These are phyloP conservation scores for Elongisporangium prolatum DNA, from an alignment of 352 stramenopile genomes.

Conservation along the genomic window DNA sequence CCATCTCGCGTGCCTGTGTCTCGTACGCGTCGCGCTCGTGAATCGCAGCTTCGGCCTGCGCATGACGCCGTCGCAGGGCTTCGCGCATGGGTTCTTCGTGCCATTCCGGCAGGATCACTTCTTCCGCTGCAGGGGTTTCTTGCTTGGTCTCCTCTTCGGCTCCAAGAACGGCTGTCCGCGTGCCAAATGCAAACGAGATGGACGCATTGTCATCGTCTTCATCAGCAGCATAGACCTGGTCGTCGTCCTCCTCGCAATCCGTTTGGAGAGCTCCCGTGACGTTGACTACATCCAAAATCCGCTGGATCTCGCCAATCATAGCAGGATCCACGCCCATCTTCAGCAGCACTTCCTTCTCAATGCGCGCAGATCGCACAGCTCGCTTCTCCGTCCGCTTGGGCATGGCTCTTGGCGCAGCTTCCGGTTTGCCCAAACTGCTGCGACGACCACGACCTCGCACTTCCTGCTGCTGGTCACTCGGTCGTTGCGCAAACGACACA, in stretches of 20 bases:
- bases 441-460: not conserved
- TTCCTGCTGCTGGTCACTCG: not conserved
- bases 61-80: constrained; percentile 49
- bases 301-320: constrained; percentile 72
- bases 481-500: constrained; percentile 2
- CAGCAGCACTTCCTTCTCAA: constrained; percentile 70
- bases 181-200: constrained; percentile 51
- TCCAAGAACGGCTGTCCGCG: constrained; percentile 16
- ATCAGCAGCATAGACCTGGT: constrained; percentile 20
- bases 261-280: constrained; percentile 2
- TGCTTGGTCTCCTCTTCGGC: constrained; percentile 24
- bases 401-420: not conserved
- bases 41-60: constrained; percentile 17
- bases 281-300: constrained; percentile 42
- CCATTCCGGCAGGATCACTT: constrained; percentile 57
- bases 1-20: constrained; percentile 45
- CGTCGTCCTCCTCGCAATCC: constrained; percentile 46
- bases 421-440: not conserved
- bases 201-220: constrained; percentile 18
- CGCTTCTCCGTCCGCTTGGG: constrained; percentile 16
- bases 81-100: constrained; percentile 40
- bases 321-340: constrained; percentile 66
- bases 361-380: constrained; percentile 49
- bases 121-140: constrained; percentile 5
- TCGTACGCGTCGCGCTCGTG: constrained; percentile 35